These are phyloP conservation scores for Fusarium chaquense DNA, from an alignment of 2,329 filamentous ascomycete species.

Conservation along the genomic window DNA sequence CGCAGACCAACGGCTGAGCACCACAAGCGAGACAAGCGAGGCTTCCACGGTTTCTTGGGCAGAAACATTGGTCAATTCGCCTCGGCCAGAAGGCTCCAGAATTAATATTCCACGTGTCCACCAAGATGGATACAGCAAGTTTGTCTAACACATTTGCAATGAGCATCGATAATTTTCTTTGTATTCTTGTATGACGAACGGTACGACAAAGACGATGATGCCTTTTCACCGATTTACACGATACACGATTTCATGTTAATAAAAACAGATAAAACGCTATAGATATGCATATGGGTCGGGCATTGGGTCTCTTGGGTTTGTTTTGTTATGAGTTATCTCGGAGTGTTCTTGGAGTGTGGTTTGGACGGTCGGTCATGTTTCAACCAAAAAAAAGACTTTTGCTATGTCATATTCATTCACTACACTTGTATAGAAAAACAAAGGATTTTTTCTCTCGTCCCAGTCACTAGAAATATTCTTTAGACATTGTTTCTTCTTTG, in stretches of 20 bases:
- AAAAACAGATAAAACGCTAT: slow-evolving; percentile 27
- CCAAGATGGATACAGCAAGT: slow-evolving; percentile 28
- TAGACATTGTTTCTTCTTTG: background rate
- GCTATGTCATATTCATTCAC: background rate
- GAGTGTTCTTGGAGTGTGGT: background rate
- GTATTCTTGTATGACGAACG: slow-evolving; percentile 8
- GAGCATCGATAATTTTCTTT: slow-evolving; percentile 13
- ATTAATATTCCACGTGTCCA: slow-evolving; percentile 23
- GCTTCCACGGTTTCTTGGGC: slow-evolving; percentile 38
- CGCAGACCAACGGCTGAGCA: slow-evolving; percentile 12
- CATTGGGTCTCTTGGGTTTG: background rate
- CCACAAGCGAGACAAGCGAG: slow-evolving; percentile 33
- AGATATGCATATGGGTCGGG: slow-evolving; percentile 7
- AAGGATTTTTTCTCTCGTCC: background rate
- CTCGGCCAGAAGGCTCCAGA: slow-evolving; percentile 20
- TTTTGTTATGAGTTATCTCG: background rate
- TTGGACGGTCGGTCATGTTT: background rate
- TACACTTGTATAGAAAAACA: background rate
- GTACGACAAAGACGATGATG: slow-evolving; percentile 19
- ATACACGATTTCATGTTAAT: slow-evolving; percentile 19
- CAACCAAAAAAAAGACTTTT: background rate
- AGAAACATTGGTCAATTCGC: slow-evolving; percentile 10
- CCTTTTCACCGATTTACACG: slow-evolving; percentile 12
- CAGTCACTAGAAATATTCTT: background rate
- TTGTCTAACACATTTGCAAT: slow-evolving; percentile 14